Base-by-base conservation (phyloP, 768 basidiomycete species). In the Mycena latifolia region DNA sequence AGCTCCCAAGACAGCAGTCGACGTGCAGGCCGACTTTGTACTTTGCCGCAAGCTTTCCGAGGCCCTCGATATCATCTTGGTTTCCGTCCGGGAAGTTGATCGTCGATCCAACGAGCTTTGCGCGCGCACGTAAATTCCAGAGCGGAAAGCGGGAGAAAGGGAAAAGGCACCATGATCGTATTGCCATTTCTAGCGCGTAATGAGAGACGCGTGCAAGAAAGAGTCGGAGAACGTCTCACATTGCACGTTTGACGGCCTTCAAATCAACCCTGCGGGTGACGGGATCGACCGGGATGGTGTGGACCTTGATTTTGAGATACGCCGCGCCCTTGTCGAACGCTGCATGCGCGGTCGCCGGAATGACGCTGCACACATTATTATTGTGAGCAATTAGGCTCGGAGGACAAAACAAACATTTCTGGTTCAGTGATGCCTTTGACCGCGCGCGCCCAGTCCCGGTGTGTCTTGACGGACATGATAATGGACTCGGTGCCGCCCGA, bases 401-500 rank as follows among this genome's bases (percentile, higher is more conserved):
- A 57, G 37, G 37, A 24, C 20, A 24, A 29, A 20, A 78, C 89
- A 35, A 67, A 95, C 96, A 99, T 96, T 76, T 99, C 97, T 1
- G 97, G 97, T 65, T 92, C 87, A 0, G 86, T 94, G 71, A 98
- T 94, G 10, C 95, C 94, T 76, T 95, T 96, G 43, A 90, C 89
- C 1, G 82, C 85, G 48, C 85, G 81, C 8, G 94, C 97, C 94
- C 96, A 98, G 69, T 98, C 96, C 17, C 95, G 87, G 74, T 99
- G 90, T 0, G 96, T 93, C 82, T 98, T 98, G 69, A 95, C 85
- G 2, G 95, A 90, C 95, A 98, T 96, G 53, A 99, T 82, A 71
- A 99, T 98, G 24, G 92, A 94, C 76, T 99, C 97, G 0, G 97
- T 99, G 8, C 97, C 97, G 17, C 97, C 97, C 0, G 92, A 92